Conservation (phyloP, 2,329 filamentous ascomycete species). For the Fusarium cicatricum region DNA sequence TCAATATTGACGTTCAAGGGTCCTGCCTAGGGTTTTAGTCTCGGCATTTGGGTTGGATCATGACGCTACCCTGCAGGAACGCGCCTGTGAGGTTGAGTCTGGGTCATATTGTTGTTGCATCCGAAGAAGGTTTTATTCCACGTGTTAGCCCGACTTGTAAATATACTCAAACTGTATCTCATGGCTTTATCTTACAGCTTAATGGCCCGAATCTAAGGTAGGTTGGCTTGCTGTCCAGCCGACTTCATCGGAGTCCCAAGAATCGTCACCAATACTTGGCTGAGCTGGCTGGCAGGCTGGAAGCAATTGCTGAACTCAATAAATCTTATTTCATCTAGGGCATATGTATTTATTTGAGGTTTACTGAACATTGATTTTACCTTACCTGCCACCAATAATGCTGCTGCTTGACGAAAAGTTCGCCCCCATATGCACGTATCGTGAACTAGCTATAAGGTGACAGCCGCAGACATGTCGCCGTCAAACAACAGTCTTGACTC, state of each 20-base stretch:
- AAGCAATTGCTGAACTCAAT: too few species aligned
- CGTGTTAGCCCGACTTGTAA: background rate
- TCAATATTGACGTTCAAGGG: background rate
- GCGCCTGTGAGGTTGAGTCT: background rate
- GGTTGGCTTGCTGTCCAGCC: too few species aligned
- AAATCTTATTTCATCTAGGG: too few species aligned
- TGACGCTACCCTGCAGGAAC: slow-evolving; percentile 32
- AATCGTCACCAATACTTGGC: background rate
- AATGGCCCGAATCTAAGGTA: too few species aligned
- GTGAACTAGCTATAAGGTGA: background rate
- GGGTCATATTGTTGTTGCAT: background rate
- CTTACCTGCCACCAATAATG: too few species aligned
- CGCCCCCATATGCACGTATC: background rate
- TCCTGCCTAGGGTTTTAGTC: slow-evolving; percentile 14
- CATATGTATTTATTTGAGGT: too few species aligned
- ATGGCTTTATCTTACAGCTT: background rate
- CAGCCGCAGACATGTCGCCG: background rate
- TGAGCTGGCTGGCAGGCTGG: background rate
- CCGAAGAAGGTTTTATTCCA: slow-evolving; percentile 7
- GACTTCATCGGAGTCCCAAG: too few species aligned
- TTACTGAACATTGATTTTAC: too few species aligned
- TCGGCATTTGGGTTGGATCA: slow-evolving; percentile 23
- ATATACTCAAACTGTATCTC: background rate
- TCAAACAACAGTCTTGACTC: background rate
- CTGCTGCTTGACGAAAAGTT: too few species aligned